A percentile compares a stretch with the other conserved stretches of the same genome.
Evolutionary conservation across 345 rosid genomes (phyloP).

Genomic region (Populus pruinosa): DNA sequence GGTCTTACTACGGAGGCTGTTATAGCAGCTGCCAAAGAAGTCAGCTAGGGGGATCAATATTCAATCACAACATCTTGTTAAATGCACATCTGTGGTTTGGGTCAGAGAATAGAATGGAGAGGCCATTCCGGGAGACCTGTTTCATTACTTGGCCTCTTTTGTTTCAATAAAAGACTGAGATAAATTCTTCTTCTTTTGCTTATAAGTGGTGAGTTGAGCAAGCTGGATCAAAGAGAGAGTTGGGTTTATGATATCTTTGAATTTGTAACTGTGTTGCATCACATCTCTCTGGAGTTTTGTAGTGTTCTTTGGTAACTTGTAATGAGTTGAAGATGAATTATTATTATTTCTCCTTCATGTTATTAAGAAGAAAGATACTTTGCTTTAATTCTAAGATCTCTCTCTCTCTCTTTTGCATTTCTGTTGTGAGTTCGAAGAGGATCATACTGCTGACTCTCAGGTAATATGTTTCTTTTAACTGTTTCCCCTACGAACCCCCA

Average conservation of each 20-base stretch:
- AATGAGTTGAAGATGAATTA: slow-evolving; percentile 14
- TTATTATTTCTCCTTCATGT: not conserved
- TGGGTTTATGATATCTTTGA: slow-evolving; percentile 15
- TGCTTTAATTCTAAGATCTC: not conserved
- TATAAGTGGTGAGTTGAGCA: slow-evolving; percentile 18
- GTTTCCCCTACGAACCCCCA: too few species aligned
- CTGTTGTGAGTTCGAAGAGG: not conserved
- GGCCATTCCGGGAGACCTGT: slow-evolving; percentile 13
- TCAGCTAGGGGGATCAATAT: slow-evolving; percentile 28
- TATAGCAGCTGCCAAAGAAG: slow-evolving; percentile 65
- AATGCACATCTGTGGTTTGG: slow-evolving; percentile 9
- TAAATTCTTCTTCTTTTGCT: slow-evolving; percentile 25
- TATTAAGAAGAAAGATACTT: not conserved
- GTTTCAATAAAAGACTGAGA: slow-evolving; percentile 31
- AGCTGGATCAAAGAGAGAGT: slow-evolving; percentile 21
- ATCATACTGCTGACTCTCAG: not conserved
- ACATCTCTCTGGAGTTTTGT: slow-evolving; percentile 26
- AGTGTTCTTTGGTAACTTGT: slow-evolving; percentile 15
- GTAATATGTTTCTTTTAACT: too few species aligned
- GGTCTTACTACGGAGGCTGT: slow-evolving; percentile 73
- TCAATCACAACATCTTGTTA: not conserved
- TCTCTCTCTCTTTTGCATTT: not conserved
- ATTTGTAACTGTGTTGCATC: slow-evolving; percentile 17
- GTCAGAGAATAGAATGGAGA: slow-evolving; percentile 14
- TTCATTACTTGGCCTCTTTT: slow-evolving; percentile 20